Conservation (phyloP, 1,139 yeast genomes). For the Scheffersomyces segobiensis region DNA sequence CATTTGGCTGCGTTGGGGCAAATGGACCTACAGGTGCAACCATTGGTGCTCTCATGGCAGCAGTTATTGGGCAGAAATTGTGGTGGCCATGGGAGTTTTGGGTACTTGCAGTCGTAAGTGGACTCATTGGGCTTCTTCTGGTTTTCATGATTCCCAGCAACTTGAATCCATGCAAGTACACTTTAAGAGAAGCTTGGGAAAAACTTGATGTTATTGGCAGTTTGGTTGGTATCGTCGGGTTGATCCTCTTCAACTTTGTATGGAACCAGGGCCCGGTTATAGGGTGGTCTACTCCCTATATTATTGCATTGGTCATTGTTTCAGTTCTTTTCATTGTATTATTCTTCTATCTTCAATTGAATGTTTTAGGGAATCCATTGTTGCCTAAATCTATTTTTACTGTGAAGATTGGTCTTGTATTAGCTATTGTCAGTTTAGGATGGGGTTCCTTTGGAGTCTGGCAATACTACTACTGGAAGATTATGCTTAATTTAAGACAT, state of each 20-base stretch:
- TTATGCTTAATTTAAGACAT: constrained; percentile 43
- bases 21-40: constrained; percentile 59
- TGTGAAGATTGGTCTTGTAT: constrained; percentile 36
- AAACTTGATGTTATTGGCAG: constrained; percentile 49
- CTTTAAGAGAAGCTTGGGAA: constrained; percentile 9
- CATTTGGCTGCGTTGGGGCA: constrained; percentile 53
- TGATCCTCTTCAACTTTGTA: constrained; percentile 50
- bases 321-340: constrained; percentile 35
- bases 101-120: constrained; percentile 39
- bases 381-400: constrained; percentile 46
- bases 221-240: constrained; percentile 45
- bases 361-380: constrained; percentile 37
- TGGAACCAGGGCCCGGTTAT: constrained; percentile 58
- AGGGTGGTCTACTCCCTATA: constrained; percentile 50
- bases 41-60: constrained; percentile 50
- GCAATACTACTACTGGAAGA: constrained; percentile 45
- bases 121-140: constrained; percentile 27
- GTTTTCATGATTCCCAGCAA: constrained; percentile 34
- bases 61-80: constrained; percentile 39
- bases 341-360: constrained; percentile 33
- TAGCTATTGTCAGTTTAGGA: constrained; percentile 42
- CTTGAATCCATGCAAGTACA: constrained; percentile 6
- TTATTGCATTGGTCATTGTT: constrained; percentile 44
- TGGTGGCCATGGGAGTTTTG: constrained; percentile 60
- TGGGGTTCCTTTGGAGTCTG: constrained; percentile 64